Evolutionary conservation across 1,284 basidiomycete species (phyloP).

Genomic region (Irpex lacteus): DNA sequence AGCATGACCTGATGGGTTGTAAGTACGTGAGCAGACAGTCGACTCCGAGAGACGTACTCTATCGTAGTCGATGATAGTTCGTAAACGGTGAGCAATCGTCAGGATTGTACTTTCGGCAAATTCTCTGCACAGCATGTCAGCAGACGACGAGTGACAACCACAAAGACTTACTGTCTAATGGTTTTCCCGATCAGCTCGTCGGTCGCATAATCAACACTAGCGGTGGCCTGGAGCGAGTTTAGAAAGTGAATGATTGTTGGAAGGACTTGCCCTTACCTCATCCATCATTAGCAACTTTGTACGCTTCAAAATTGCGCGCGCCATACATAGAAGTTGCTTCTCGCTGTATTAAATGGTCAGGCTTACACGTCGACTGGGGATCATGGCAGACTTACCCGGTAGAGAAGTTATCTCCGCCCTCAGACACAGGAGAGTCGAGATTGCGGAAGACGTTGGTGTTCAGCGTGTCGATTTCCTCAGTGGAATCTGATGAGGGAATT

Average conservation of each 20-base stretch:
- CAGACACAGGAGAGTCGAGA: slow-evolving; percentile 81
- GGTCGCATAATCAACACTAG: slow-evolving; percentile 74
- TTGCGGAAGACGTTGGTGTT: slow-evolving; percentile 87
- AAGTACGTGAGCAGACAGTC: background rate
- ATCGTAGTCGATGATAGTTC: slow-evolving; percentile 62
- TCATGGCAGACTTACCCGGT: slow-evolving; percentile 58
- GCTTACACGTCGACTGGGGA: slow-evolving; percentile 1
- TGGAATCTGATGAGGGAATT: slow-evolving; percentile 58
- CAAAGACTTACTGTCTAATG: slow-evolving; percentile 59
- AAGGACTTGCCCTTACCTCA: slow-evolving; percentile 47
- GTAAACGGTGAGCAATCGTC: slow-evolving; percentile 63
- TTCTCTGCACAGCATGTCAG: slow-evolving; percentile 35
- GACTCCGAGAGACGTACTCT: slow-evolving; percentile 34
- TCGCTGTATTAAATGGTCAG: slow-evolving; percentile 41
- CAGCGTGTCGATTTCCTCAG: slow-evolving; percentile 50
- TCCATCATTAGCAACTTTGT: slow-evolving; percentile 82
- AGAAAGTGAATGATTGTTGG: background rate
- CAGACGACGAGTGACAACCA: slow-evolving; percentile 7
- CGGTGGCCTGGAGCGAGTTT: slow-evolving; percentile 46
- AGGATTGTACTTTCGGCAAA: slow-evolving; percentile 57
- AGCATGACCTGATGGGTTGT: slow-evolving; percentile 64
- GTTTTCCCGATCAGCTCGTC: slow-evolving; percentile 74
- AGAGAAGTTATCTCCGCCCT: slow-evolving; percentile 93
- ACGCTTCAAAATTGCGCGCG: slow-evolving; percentile 74
- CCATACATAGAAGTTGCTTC: slow-evolving; percentile 85